A percentile compares a stretch with the other conserved stretches of the same genome.
These are phyloP conservation scores for Cadophora gregata DNA, from an alignment of 2,329 filamentous ascomycete species.

Conservation along the genomic window DNA sequence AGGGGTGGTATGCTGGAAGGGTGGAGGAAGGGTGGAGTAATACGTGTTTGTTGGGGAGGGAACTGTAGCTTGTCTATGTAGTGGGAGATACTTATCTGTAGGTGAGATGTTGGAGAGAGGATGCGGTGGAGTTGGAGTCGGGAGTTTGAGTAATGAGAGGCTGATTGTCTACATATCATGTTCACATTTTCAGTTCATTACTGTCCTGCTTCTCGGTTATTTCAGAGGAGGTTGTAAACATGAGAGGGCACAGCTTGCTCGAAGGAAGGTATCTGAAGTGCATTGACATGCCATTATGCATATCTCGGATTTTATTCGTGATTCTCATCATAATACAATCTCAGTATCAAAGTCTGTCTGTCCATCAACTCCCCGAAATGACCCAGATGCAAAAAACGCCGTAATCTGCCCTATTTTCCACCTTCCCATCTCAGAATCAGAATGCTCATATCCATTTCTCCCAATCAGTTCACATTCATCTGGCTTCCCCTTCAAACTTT, in stretches of 20 bases:
- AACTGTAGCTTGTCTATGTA: neutral
- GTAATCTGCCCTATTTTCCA: neutral
- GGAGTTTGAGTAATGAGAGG: too few relatives aligned
- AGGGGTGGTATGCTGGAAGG: conserved; percentile 68
- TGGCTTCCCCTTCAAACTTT: conserved; percentile 17
- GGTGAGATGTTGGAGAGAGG: neutral
- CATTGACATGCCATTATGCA: neutral
- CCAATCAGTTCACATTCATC: neutral
- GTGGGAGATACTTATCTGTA: neutral
- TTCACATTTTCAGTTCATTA: neutral
- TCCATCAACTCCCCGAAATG: neutral
- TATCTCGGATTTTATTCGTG: conserved; percentile 7
- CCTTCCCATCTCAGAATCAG: neutral
- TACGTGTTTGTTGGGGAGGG: conserved; percentile 8
- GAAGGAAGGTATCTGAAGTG: neutral
- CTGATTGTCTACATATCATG: too few relatives aligned
- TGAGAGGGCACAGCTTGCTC: neutral
- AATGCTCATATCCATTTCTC: neutral
- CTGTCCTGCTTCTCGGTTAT: neutral
- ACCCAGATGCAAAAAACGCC: conserved; percentile 10
- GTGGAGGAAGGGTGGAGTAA: conserved; percentile 40
- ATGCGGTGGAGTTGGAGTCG: neutral
- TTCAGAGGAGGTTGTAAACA: neutral
- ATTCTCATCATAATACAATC: conserved; percentile 8
- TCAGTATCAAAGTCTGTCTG: neutral